These are phyloP conservation scores for Monosporozyma solicola DNA, from an alignment of 805 yeast genomes.

Conservation along the genomic window DNA sequence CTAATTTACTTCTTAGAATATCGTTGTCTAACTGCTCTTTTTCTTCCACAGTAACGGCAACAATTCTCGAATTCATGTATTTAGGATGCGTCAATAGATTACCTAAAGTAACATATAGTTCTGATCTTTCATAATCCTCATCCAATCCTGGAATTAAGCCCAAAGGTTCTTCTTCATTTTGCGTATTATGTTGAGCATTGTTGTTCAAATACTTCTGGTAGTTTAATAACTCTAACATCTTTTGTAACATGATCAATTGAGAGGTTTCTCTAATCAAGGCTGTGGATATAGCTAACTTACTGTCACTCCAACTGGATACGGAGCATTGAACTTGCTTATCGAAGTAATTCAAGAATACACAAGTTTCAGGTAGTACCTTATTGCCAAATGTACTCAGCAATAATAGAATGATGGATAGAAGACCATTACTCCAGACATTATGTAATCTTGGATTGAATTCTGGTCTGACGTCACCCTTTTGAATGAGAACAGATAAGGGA, in stretches of 20 bases:
- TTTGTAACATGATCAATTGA: conserved; percentile 58
- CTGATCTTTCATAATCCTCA: conserved; percentile 46
- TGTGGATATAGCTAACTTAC: conserved; percentile 34
- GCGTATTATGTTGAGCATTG: conserved; percentile 8
- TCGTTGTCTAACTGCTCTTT: conserved; percentile 47
- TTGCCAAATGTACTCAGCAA: conserved; percentile 56
- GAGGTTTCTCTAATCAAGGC: conserved; percentile 54
- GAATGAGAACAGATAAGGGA: conserved; percentile 57
- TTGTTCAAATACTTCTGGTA: conserved; percentile 39
- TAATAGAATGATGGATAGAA: conserved; percentile 56
- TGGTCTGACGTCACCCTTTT: conserved; percentile 53
- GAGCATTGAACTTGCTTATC: conserved; percentile 56
- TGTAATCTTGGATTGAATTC: conserved; percentile 49
- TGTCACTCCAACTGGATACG: conserved; percentile 57
- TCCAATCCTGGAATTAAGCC: conserved; percentile 53
- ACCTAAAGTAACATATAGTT: conserved; percentile 51
- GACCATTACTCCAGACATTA: conserved; percentile 78
- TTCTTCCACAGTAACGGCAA: conserved; percentile 57
- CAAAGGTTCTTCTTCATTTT: conserved; percentile 14
- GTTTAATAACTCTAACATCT: conserved; percentile 45
- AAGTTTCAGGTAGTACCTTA: conserved; percentile 53
- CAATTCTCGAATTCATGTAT: conserved; percentile 60
- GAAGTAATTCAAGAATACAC: conserved; percentile 54
- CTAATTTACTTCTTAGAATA: conserved; percentile 34
- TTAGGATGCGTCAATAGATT: conserved; percentile 82